These are phyloP conservation scores for Penicillium angulare DNA, from an alignment of 495 filamentous ascomycete genomes.

Conservation along the genomic window DNA sequence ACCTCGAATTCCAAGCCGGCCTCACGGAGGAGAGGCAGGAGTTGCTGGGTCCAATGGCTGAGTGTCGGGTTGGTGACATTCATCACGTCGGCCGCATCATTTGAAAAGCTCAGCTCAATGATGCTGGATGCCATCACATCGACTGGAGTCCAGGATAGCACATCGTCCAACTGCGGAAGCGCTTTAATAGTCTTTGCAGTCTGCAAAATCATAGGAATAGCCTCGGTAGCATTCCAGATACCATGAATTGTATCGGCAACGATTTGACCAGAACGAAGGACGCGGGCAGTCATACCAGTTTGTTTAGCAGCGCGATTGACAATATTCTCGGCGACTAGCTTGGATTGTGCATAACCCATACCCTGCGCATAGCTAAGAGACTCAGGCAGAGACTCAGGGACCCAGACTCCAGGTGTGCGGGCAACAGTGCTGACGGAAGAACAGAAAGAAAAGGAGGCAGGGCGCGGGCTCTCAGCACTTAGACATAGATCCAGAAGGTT, in stretches of 20 bases:
- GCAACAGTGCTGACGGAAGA: constrained; percentile 56
- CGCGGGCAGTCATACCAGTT: constrained; percentile 27
- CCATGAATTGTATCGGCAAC: constrained; percentile 51
- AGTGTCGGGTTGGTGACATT: constrained; percentile 47
- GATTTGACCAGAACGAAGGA: constrained; percentile 60
- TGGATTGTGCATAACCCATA: constrained; percentile 61
- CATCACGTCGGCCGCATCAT: constrained; percentile 14
- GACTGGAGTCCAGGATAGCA: constrained; percentile 59
- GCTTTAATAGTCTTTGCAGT: constrained; percentile 43
- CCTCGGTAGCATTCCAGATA: constrained; percentile 63
- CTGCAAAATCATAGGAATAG: constrained; percentile 60
- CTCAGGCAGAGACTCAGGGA: constrained; percentile 49
- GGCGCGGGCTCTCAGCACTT: constrained; percentile 21
- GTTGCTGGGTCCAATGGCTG: constrained; percentile 48
- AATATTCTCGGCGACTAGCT: constrained; percentile 62
- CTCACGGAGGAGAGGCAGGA: constrained; percentile 46
- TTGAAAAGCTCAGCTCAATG: constrained; percentile 24
- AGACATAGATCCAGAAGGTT: constrained; percentile 58
- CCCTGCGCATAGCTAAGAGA: constrained; percentile 49
- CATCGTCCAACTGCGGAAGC: constrained; percentile 52
- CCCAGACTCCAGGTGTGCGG: constrained; percentile 21
- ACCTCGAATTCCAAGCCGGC: constrained; percentile 46
- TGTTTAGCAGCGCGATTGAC: constrained; percentile 32
- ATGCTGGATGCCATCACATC: constrained; percentile 52
- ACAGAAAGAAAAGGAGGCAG: constrained; percentile 55